These are phyloP conservation scores for Mycena albidolilacea DNA, from an alignment of 768 basidiomycete species.

Conservation along the genomic window DNA sequence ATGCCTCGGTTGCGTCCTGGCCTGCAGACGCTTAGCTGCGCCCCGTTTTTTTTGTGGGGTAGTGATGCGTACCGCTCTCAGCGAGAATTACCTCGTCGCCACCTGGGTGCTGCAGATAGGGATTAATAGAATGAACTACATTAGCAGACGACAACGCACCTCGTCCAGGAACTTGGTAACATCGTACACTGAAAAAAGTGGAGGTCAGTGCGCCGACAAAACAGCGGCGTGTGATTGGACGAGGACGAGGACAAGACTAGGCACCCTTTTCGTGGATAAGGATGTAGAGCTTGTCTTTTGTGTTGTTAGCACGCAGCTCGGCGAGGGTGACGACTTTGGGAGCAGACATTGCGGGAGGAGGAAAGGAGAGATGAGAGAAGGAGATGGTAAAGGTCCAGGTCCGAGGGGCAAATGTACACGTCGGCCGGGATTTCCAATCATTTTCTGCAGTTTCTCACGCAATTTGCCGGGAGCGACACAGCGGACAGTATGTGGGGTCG, in stretches of 20 bases:
- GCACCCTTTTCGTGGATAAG: conserved; percentile 90
- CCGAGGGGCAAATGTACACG: conserved; percentile 41
- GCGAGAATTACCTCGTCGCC: conserved; percentile 98
- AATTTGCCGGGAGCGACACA: background rate
- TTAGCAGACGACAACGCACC: conserved; percentile 58
- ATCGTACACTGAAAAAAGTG: conserved; percentile 83
- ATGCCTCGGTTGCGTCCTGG: conserved; percentile 97
- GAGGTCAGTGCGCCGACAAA: conserved; percentile 49
- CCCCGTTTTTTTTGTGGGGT: background rate
- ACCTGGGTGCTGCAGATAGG: conserved; percentile 83
- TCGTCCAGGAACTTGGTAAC: conserved; percentile 96
- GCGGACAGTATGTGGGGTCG: background rate
- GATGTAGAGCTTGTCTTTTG: conserved; percentile 84
- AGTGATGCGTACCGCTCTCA: conserved; percentile 80
- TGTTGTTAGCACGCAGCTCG: conserved; percentile 83
- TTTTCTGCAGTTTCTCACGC: conserved; percentile 5
- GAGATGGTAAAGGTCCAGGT: conserved; percentile 46
- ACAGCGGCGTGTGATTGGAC: conserved; percentile 52
- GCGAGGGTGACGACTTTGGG: conserved; percentile 76
- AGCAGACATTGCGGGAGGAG: conserved; percentile 53
- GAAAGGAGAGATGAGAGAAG: conserved; percentile 37
- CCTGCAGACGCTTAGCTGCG: conserved; percentile 60
- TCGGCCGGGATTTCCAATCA: background rate
- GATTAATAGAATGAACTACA: background rate
- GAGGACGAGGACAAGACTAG: conserved; percentile 20